A percentile compares a stretch with the other conserved stretches of the same genome.
Evolutionary conservation across 2,329 filamentous ascomycete genomes (phyloP).

Genomic region (Verruconis gallopava): DNA sequence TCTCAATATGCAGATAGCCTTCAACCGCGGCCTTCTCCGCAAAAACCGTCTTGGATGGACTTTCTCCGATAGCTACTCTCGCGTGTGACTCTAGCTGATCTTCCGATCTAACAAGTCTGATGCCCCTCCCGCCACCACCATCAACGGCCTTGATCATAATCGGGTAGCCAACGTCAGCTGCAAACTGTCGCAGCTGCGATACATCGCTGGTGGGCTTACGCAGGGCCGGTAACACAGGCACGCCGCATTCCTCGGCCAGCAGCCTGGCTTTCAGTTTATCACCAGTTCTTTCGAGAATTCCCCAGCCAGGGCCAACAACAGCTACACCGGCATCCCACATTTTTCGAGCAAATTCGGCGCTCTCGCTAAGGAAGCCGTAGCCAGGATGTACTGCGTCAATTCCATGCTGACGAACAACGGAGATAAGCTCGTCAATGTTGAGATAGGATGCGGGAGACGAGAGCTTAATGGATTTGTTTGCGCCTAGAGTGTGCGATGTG

Average conservation of each 20-base stretch:
- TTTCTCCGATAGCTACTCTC: constrained; percentile 42
- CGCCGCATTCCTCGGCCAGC: constrained; percentile 38
- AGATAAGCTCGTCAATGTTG: constrained; percentile 35
- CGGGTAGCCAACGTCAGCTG: constrained; percentile 39
- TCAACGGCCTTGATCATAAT: constrained; percentile 54
- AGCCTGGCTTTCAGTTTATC: constrained; percentile 43
- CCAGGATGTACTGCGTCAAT: constrained; percentile 47
- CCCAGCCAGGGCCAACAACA: constrained; percentile 43
- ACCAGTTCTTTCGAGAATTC: constrained; percentile 43
- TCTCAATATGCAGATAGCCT: constrained; percentile 46
- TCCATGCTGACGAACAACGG: constrained; percentile 33
- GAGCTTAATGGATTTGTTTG: constrained; percentile 38
- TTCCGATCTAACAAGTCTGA: constrained; percentile 37
- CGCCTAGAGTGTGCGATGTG: constrained; percentile 39
- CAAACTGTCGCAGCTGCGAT: constrained; percentile 42
- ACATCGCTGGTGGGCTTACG: constrained; percentile 29
- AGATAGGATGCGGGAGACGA: constrained; percentile 40
- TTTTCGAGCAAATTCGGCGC: constrained; percentile 34
- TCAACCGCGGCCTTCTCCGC: constrained; percentile 50
- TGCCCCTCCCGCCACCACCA: constrained; percentile 48
- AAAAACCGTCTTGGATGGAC: constrained; percentile 44
- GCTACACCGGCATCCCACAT: constrained; percentile 36
- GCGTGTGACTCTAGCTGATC: constrained; percentile 34
- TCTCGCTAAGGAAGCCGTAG: constrained; percentile 51
- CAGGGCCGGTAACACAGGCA: constrained; percentile 40